Percentiles rank a stretch among this genome's conserved stretches.
Conservation (phyloP, 306 rosid species). For the Vachellia collinsii region DNA sequence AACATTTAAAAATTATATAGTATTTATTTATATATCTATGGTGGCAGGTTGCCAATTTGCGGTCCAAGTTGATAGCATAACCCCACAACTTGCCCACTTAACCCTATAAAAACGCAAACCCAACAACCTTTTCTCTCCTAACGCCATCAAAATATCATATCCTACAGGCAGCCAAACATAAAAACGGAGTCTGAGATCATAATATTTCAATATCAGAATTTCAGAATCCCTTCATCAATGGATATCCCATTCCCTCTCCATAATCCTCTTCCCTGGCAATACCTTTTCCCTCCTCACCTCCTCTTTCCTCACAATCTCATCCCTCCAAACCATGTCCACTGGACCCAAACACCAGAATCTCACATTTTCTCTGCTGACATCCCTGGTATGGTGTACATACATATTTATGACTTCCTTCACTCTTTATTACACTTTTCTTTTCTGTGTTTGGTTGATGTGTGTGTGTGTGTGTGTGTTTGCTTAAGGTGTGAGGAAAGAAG, state of each 20-base stretch:
- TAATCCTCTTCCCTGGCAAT: slow-evolving; percentile 40
- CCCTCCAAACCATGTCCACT: slow-evolving; percentile 71
- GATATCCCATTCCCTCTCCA: slow-evolving; percentile 44
- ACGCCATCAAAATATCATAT: background rate
- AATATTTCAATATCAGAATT: background rate
- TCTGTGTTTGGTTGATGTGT: background rate
- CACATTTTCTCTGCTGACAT: slow-evolving; percentile 77
- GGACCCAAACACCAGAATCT: slow-evolving; percentile 75
- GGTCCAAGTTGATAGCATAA: background rate
- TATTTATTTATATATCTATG: too few relatives aligned
- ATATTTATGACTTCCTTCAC: background rate
- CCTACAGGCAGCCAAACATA: background rate
- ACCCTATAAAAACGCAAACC: slow-evolving; percentile 29
- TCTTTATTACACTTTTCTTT: background rate
- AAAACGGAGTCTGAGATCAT: background rate
- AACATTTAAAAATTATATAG: too few relatives aligned
- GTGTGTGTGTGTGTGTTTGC: slow-evolving; percentile 3
- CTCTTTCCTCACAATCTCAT: slow-evolving; percentile 55
- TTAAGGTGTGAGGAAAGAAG: slow-evolving; percentile 76
- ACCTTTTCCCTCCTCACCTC: slow-evolving; percentile 54
- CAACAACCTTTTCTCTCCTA: slow-evolving; percentile 8
- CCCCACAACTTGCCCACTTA: slow-evolving; percentile 49
- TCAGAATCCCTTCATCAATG: slow-evolving; percentile 37
- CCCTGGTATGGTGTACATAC: slow-evolving; percentile 48
- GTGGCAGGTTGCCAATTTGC: background rate